Evolutionary conservation across 495 filamentous ascomycete species (phyloP).

Genomic region (Aspergillus conjunctus): DNA sequence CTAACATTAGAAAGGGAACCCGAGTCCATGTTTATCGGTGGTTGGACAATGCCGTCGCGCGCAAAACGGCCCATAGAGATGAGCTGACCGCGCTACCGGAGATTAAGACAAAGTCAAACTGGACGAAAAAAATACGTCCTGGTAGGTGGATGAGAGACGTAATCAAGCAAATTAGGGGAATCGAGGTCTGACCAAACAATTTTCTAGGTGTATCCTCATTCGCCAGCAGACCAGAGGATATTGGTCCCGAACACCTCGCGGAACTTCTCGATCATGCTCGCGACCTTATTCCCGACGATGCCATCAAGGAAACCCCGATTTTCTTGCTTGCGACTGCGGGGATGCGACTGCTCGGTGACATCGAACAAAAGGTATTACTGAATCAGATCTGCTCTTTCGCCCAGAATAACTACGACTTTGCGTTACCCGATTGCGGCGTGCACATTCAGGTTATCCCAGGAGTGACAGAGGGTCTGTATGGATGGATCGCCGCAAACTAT

Average conservation of each 20-base stretch:
- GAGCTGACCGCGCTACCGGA: conserved; percentile 73
- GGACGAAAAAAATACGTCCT: conserved; percentile 91
- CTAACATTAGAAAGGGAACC: conserved; percentile 64
- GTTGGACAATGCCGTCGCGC: conserved; percentile 72
- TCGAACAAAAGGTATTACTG: conserved; percentile 70
- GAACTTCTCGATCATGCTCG: conserved; percentile 81
- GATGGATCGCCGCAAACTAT: conserved; percentile 99
- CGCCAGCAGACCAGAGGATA: conserved; percentile 69
- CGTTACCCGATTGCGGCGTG: conserved; percentile 82
- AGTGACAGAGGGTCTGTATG: conserved; percentile 96
- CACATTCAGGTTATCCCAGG: conserved; percentile 96
- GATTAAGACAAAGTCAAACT: conserved; percentile 78
- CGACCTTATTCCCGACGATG: conserved; percentile 74
- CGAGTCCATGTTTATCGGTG: conserved; percentile 92
- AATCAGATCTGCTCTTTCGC: conserved; percentile 83
- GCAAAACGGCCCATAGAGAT: conserved; percentile 57
- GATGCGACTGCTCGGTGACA: conserved; percentile 82
- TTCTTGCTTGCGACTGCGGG: conserved; percentile 97
- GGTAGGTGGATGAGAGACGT: conserved; percentile 45
- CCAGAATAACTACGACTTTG: conserved; percentile 74
- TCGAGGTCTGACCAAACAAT: not conserved
- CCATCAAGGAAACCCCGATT: conserved; percentile 81
- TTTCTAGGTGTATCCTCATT: conserved; percentile 85
- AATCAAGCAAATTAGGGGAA: not conserved
- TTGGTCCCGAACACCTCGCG: conserved; percentile 81